A percentile compares a stretch with the other conserved stretches of the same genome.
Conservation (phyloP, 2,329 filamentous ascomycete genomes). For the Paracorniculantispora psalliotae region DNA sequence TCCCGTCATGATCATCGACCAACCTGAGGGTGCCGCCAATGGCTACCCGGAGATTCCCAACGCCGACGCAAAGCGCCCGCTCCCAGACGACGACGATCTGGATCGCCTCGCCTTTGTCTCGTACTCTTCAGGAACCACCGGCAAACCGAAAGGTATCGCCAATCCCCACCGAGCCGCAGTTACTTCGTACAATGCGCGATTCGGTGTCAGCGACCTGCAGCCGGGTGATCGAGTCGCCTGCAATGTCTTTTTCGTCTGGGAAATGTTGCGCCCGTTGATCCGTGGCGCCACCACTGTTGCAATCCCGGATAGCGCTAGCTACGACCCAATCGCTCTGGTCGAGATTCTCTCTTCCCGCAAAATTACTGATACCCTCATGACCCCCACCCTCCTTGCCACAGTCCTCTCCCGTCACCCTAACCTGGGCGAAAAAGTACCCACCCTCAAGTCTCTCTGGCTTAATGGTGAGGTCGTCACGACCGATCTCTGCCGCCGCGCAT, state of each 20-base stretch:
- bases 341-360: slow-evolving; percentile 60
- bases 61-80: slow-evolving; percentile 39
- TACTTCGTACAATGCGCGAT: slow-evolving; percentile 68
- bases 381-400: slow-evolving; percentile 70
- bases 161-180: slow-evolving; percentile 73
- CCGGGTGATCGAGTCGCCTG: slow-evolving; percentile 77
- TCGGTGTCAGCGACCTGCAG: slow-evolving; percentile 61
- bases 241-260: slow-evolving; percentile 86
- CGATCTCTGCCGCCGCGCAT: slow-evolving; percentile 64
- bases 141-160: slow-evolving; percentile 75
- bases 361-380: slow-evolving; percentile 80
- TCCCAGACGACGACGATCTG: slow-evolving; percentile 62
- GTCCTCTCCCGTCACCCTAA: slow-evolving; percentile 65
- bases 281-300: slow-evolving; percentile 72
- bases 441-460: slow-evolving; percentile 68
- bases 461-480: slow-evolving; percentile 81
- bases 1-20: slow-evolving; percentile 62
- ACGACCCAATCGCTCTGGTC: slow-evolving; percentile 70
- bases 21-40: slow-evolving; percentile 28
- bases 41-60: slow-evolving; percentile 23
- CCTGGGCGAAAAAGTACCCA: slow-evolving; percentile 57
- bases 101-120: slow-evolving; percentile 75
- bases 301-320: slow-evolving; percentile 71
- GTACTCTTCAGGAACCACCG: slow-evolving; percentile 74
- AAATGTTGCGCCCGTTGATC: slow-evolving; percentile 71